phyloP scores from a whole-genome alignment of 257 asterid species.

The Nicotiana undulata region DNA sequence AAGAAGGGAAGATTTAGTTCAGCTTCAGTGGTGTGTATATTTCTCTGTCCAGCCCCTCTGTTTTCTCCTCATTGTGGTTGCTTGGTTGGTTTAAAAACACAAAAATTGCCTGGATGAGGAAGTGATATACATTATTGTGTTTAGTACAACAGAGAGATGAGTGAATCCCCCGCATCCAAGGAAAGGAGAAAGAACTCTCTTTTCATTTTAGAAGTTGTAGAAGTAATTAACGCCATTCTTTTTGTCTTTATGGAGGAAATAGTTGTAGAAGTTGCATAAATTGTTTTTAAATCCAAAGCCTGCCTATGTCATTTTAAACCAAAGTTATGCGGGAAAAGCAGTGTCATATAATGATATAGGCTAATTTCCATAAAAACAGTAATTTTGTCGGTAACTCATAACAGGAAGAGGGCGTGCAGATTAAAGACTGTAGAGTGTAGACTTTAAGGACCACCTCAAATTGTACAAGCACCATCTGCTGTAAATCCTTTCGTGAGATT shows the following conservation, averaged over 20 bases:
- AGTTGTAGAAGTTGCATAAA: background rate
- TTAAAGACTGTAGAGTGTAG: background rate
- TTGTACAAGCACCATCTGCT: background rate
- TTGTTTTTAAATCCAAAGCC: background rate
- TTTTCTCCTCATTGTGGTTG: background rate
- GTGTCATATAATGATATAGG: background rate
- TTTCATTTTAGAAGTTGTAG: background rate
- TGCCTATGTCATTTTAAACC: background rate
- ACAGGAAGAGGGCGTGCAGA: background rate
- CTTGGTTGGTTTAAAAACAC: background rate
- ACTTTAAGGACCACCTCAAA: background rate
- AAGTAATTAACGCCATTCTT: background rate
- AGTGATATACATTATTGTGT: background rate
- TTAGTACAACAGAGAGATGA: background rate
- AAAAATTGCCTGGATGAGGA: background rate
- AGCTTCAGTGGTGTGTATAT: slow-evolving; percentile 21
- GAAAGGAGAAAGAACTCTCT: background rate
- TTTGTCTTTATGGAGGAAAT: background rate
- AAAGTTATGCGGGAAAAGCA: background rate
- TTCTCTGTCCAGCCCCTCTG: background rate
- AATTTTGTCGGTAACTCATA: background rate
- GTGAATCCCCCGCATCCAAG: background rate
- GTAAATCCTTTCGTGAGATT: background rate
- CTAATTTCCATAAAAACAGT: background rate
- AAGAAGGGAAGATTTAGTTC: slow-evolving; percentile 15